Conservation (phyloP, 306 rosid genomes). For the Dryas octopetala region DNA sequence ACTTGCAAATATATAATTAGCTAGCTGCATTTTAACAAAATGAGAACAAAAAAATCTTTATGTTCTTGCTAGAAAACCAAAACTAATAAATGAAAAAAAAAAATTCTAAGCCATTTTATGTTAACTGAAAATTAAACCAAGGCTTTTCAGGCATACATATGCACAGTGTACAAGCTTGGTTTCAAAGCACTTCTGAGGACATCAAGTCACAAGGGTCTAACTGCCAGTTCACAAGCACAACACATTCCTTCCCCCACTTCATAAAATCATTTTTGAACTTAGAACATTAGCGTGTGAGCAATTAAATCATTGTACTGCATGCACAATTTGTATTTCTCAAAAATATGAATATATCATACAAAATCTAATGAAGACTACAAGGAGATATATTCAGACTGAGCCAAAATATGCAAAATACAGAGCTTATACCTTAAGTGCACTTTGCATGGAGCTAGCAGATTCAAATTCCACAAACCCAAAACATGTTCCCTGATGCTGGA, state of each 20-base stretch:
- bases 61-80: background rate
- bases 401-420: background rate
- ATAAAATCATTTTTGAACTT: background rate
- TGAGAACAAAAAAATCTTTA: background rate
- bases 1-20: background rate
- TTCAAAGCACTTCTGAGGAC: too few species aligned
- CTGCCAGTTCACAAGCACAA: background rate
- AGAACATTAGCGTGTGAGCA: background rate
- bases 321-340: background rate
- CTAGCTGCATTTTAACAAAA: background rate
- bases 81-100: background rate
- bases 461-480: constrained; percentile 91
- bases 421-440: constrained; percentile 62
- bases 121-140: too few species aligned
- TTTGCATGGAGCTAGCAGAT: constrained; percentile 61
- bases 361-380: background rate
- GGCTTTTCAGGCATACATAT: too few species aligned
- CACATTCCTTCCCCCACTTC: background rate
- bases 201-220: too few species aligned
- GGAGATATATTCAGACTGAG: background rate
- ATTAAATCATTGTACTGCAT: too few species aligned
- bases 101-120: too few species aligned
- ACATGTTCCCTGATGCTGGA: constrained; percentile 71
- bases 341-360: background rate
- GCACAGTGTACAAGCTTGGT: too few species aligned